These are phyloP conservation scores for Boechera divaricarpa DNA, from an alignment of 345 rosid species.

Conservation along the genomic window DNA sequence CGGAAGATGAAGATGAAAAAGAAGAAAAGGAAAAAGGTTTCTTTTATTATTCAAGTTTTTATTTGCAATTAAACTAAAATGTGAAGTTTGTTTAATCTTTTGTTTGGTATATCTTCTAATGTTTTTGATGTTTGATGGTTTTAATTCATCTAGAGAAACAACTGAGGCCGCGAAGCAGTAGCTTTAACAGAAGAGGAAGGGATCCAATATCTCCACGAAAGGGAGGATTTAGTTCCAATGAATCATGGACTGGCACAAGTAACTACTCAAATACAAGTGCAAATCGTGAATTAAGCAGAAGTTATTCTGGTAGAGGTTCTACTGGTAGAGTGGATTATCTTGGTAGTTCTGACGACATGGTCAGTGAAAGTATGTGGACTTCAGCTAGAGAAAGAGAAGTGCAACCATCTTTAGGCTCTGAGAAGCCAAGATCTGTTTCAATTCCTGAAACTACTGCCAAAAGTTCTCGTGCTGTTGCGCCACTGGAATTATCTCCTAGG, in stretches of 20 bases:
- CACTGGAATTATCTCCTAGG: constrained; percentile 56
- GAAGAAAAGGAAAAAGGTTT: constrained; percentile 79
- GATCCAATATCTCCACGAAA: constrained; percentile 80
- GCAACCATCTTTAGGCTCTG: constrained; percentile 57
- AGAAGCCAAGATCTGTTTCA: constrained; percentile 57
- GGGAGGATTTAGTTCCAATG: constrained; percentile 66
- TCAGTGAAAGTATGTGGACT: constrained; percentile 60
- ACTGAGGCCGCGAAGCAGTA: constrained; percentile 63
- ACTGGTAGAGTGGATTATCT: constrained; percentile 62
- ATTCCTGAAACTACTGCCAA: constrained; percentile 52
- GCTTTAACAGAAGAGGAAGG: constrained; percentile 72
- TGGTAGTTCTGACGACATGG: constrained; percentile 56
- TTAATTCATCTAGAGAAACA: constrained; percentile 58
- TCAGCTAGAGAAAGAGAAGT: constrained; percentile 67
- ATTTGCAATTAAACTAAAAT: neutral
- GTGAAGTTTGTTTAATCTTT: constrained; percentile 14
- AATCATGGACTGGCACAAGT: constrained; percentile 70
- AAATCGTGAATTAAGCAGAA: constrained; percentile 69
- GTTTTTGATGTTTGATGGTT: constrained; percentile 31
- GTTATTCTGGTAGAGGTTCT: constrained; percentile 64
- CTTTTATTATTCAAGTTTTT: neutral
- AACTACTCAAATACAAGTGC: constrained; percentile 54
- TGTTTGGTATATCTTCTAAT: constrained; percentile 27
- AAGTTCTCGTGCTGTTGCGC: constrained; percentile 47
- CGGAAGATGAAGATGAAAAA: constrained; percentile 77